Base-by-base conservation (phyloP, 1,284 basidiomycete genomes). In the Acaromyces ingoldii region DNA sequence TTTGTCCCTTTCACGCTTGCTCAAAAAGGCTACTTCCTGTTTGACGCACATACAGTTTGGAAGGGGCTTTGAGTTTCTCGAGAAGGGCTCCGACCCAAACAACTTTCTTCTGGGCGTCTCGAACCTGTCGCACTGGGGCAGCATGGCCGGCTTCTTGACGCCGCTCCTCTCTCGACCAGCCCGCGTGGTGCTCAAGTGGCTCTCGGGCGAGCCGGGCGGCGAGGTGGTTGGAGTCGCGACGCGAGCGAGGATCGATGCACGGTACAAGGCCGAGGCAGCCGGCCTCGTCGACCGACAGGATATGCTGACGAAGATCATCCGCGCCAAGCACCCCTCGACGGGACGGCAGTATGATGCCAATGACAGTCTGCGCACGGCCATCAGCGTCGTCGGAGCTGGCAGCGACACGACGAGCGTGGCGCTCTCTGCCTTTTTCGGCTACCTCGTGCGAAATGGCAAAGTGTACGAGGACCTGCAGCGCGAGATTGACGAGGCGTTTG, bases 401-500 rank as follows among this genome's bases (percentile, higher is more conserved):
- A 60, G 62, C 17, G 71, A 74, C 50, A 74, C 71, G 9, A 74
- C 70, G 0, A 56, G 64, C 5, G 61, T 62, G 5, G 57, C 67
- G 1, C 58, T 72, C 26, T 54, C 62, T 36, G 64, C 63, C 36
- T 62, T 70, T 38, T 62, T 73, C 28, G 61, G 68, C 34, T 67
- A 69, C 46, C 53, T 74, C 6, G 57, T 69, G 41, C 56, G 57
- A 40, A 54, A 73, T 33, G 60, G 68, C 9, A 28, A 44, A 2
- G 55, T 55, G 41, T 63, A 67, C 33, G 52, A 56, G 15, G 60
- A 58, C 26, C 44, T 74, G 28, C 64, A 68, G 19, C 24, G 43
- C 31, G 71, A 72, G 49, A 57, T 72, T 49, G 57, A 59, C 33
- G 52, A 55, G 17, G 70, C 70, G 36, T 47, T 62, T 21, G 59